Conservation (phyloP, 495 filamentous ascomycete genomes). For the Aspergillus sparsus region DNA sequence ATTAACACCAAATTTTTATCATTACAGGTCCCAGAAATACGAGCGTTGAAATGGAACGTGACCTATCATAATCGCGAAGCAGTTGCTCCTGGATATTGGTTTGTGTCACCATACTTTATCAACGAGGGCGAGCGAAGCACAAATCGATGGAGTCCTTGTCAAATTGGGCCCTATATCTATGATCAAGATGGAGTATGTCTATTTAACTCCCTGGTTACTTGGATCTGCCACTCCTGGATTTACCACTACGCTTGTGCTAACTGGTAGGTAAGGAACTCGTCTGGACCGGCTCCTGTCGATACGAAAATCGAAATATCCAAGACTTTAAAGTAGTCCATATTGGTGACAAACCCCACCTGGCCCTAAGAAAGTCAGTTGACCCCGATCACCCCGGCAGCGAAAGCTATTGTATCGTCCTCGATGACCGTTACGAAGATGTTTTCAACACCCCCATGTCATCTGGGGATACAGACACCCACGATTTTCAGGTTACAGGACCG, state of each 20-base stretch:
- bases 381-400: not conserved
- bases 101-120: slow-evolving; percentile 37
- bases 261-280: slow-evolving; percentile 10
- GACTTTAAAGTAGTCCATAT: slow-evolving; percentile 4
- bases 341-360: slow-evolving; percentile 2
- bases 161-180: slow-evolving; percentile 24
- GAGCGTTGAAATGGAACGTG: slow-evolving; percentile 36
- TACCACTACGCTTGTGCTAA: slow-evolving; percentile 6
- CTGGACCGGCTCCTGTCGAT: slow-evolving; percentile 8
- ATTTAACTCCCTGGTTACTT: too few relatives aligned
- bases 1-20: too few relatives aligned
- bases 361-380: not conserved
- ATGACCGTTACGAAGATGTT: not conserved
- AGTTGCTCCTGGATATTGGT: slow-evolving; percentile 39
- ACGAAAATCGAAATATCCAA: slow-evolving; percentile 10
- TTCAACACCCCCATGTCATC: not conserved
- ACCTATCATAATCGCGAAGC: slow-evolving; percentile 30
- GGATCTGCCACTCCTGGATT: not conserved
- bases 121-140: slow-evolving; percentile 24
- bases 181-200: slow-evolving; percentile 18
- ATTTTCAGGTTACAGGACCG: slow-evolving; percentile 16
- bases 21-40: slow-evolving; percentile 31
- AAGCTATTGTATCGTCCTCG: not conserved
- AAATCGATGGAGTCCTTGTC: not conserved
- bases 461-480: slow-evolving; percentile 27